Conservation (phyloP, 179 eudicot species). For the Heliamphora pulchella region DNA sequence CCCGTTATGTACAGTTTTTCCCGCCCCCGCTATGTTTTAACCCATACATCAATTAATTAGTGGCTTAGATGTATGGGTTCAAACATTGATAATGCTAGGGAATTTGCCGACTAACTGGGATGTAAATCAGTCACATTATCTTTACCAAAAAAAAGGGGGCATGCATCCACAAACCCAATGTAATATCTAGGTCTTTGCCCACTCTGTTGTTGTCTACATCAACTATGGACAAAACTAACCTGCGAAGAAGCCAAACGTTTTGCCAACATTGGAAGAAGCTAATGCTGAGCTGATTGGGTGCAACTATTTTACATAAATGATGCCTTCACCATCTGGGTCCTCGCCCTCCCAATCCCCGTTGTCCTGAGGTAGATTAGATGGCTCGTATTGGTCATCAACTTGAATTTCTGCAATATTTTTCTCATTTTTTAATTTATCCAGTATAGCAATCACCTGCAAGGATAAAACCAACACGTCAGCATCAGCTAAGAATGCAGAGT, state of each 20-base stretch:
- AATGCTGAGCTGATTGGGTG: constrained; percentile 3
- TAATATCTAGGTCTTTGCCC: too few relatives aligned
- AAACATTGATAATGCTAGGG: too few relatives aligned
- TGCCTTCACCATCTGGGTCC: constrained; percentile 68
- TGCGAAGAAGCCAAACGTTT: background rate
- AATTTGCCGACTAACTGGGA: too few relatives aligned
- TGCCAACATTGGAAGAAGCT: background rate
- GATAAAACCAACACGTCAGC: background rate
- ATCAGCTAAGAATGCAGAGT: background rate
- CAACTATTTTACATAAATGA: constrained; percentile 62
- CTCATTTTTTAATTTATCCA: constrained; percentile 79
- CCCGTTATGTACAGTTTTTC: too few relatives aligned
- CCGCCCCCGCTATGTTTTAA: too few relatives aligned
- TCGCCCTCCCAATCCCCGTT: constrained; percentile 59
- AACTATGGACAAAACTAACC: constrained; percentile 6
- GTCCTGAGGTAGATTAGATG: constrained; percentile 30
- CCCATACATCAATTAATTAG: too few relatives aligned
- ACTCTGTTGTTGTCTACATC: too few relatives aligned
- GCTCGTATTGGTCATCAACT: constrained; percentile 26
- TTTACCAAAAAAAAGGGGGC: too few relatives aligned
- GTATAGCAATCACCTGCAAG: constrained; percentile 83
- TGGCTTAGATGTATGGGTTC: too few relatives aligned
- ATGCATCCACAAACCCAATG: too few relatives aligned
- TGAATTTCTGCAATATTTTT: constrained; percentile 20
- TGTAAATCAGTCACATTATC: too few relatives aligned